Conservation (phyloP, 306 rosid genomes). For the Castanopsis chinensis region DNA sequence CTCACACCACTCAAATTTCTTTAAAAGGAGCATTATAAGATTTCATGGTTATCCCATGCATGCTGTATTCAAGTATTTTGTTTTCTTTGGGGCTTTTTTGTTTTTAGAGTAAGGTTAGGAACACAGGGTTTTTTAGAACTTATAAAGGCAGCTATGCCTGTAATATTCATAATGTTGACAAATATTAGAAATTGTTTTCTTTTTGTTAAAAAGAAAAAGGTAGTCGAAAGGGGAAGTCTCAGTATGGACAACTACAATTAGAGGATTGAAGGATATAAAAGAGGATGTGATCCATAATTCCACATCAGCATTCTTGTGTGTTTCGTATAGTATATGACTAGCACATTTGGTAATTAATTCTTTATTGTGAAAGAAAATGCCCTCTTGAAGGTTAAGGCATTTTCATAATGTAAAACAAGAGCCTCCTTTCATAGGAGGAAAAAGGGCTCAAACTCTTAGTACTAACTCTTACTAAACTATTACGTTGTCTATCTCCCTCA, state of each 20-base stretch:
- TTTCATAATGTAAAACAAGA: no score
- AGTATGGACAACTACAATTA: not conserved
- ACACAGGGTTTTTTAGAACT: not conserved
- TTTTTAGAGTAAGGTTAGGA: not conserved
- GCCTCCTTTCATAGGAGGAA: no score
- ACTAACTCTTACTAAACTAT: no score
- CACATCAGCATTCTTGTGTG: no score
- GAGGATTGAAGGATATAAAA: not conserved
- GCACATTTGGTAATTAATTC: no score
- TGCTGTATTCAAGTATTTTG: no score
- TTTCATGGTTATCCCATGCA: not conserved
- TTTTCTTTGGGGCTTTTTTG: not conserved
- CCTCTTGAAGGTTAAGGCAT: no score
- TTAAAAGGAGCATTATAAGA: not conserved
- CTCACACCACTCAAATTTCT: not conserved
- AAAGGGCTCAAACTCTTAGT: no score
- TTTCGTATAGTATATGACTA: no score
- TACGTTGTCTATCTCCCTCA: not conserved
- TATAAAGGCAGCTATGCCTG: not conserved
- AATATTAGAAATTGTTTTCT: not conserved
- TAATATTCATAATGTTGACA: not conserved
- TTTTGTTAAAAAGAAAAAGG: not conserved
- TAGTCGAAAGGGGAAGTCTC: no score
- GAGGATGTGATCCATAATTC: not conserved
- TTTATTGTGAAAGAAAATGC: no score